Base-by-base conservation (phyloP, 1,139 yeast species). In the Geotrichum klebahnii region DNA sequence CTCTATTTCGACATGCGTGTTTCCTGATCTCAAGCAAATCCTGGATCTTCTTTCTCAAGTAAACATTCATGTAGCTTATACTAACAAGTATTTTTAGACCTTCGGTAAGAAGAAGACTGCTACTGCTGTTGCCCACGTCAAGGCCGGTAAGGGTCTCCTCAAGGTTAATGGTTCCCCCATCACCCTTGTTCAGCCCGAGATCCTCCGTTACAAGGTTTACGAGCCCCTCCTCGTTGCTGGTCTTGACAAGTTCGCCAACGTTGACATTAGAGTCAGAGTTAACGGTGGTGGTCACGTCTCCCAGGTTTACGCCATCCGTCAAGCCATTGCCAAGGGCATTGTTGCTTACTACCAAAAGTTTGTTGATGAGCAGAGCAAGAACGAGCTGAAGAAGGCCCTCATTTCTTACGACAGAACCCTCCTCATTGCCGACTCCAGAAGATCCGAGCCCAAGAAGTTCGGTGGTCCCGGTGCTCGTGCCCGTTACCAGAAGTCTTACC, bases 401-500 rank as follows among this genome's bases (percentile, higher is more conserved):
- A 82, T 94, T 64, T 75, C 96, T 71, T 94, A 90, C 84, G 98
- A 92, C 92, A 90, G 96, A 82, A 89, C 98, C 76, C 84, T 92
- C 76, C 86, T 92, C 78, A 94, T 92, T 77, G 98, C 99, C 69
- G 99, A 92, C 78, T 82, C 97, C 71, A 89, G 98, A 86, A 92
- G 95, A 84, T 84, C 90, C 84, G 99, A 92, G 82, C 99, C 99
- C 84, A 92, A 92, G 97, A 92, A 92, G 83, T 92, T 90, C 81
- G 98, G 98, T 83, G 98, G 98, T 84, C 96, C 95, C 79, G 98
- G 98, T 88, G 98, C 98, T 80, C 92, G 98, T 82, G 94, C 98
- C 75, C 90, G 97, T 82, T 92, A 87, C 97, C 98, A 92, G 84
- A 92, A 92, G 79, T 92, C 98, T 77, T 92, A 92, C 95, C 98